These are phyloP conservation scores for Cordyceps farinosa DNA, from an alignment of 2,329 filamentous ascomycete species.

Conservation along the genomic window DNA sequence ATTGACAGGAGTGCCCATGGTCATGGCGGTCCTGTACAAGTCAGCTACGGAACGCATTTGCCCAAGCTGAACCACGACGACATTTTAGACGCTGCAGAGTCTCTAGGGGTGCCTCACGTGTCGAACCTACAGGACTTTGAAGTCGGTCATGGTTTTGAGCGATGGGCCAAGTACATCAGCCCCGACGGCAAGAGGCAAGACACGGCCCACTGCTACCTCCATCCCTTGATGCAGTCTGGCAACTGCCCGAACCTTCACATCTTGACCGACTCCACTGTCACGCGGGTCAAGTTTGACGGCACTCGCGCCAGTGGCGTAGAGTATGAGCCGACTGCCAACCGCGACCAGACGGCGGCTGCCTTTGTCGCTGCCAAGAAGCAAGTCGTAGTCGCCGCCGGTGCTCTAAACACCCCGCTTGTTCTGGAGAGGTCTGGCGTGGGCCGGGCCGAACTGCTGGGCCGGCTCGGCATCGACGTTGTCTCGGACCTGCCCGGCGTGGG, in stretches of 20 bases:
- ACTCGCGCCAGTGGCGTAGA: constrained; percentile 54
- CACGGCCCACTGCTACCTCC: constrained; percentile 49
- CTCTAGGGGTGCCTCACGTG: constrained; percentile 45
- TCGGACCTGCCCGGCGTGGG: constrained; percentile 49
- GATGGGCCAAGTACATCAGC: constrained; percentile 46
- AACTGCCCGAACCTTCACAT: constrained; percentile 52
- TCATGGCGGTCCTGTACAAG: constrained; percentile 45
- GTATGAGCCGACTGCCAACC: constrained; percentile 29
- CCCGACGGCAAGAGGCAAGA: constrained; percentile 51
- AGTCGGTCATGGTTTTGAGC: constrained; percentile 27
- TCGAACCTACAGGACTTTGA: constrained; percentile 48
- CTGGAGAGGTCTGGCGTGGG: constrained; percentile 59
- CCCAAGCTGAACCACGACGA: constrained; percentile 38
- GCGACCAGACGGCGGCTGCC: not conserved
- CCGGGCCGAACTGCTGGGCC: constrained; percentile 39
- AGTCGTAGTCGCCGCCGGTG: constrained; percentile 46
- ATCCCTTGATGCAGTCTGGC: constrained; percentile 45
- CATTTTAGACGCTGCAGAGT: constrained; percentile 47
- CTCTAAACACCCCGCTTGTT: constrained; percentile 47
- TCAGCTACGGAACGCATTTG: constrained; percentile 46
- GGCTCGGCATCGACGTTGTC: constrained; percentile 44
- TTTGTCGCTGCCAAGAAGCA: constrained; percentile 50
- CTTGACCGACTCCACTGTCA: constrained; percentile 51
- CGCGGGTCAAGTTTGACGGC: constrained; percentile 45
- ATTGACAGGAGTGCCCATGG: constrained; percentile 37